These are phyloP conservation scores for Nannochloropsis granulata DNA, from an alignment of 108 stramenopile species.

Conservation along the genomic window DNA sequence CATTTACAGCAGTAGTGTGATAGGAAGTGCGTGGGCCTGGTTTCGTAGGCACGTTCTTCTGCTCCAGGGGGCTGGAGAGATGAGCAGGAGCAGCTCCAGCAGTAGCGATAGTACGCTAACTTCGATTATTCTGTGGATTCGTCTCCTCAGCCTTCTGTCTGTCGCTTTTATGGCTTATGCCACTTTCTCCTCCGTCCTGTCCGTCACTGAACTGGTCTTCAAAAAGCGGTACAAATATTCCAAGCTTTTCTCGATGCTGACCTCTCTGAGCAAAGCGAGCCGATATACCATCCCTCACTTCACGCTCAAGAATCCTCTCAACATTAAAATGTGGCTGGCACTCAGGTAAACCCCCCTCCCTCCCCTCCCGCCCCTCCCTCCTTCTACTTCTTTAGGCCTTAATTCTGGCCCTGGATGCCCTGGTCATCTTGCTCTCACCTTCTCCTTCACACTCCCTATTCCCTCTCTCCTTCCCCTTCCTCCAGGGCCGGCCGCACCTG, in stretches of 20 bases:
- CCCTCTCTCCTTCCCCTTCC: no score
- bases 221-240: conserved; percentile 23
- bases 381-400: no score
- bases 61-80: neutral
- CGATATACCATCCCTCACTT: conserved; percentile 28
- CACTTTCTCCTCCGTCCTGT: neutral
- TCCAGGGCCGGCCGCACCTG: conserved; percentile 12
- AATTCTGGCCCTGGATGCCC: no score
- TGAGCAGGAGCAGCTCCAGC: neutral
- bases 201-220: neutral
- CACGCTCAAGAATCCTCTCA: conserved; percentile 29
- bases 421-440: no score
- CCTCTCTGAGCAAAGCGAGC: conserved; percentile 13
- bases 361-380: no score
- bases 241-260: conserved; percentile 28
- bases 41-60: neutral
- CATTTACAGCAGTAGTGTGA: no score
- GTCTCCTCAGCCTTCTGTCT: neutral
- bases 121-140: neutral
- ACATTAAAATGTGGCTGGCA: conserved; percentile 25
- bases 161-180: neutral
- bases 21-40: no score
- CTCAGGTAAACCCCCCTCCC: neutral
- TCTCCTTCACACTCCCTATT: no score
- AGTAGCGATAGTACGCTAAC: neutral